Evolutionary conservation across 2,329 filamentous ascomycete genomes (phyloP), one percentile per base, ranked within the genome.

Genomic region (Sporothrix variecibatus): DNA sequence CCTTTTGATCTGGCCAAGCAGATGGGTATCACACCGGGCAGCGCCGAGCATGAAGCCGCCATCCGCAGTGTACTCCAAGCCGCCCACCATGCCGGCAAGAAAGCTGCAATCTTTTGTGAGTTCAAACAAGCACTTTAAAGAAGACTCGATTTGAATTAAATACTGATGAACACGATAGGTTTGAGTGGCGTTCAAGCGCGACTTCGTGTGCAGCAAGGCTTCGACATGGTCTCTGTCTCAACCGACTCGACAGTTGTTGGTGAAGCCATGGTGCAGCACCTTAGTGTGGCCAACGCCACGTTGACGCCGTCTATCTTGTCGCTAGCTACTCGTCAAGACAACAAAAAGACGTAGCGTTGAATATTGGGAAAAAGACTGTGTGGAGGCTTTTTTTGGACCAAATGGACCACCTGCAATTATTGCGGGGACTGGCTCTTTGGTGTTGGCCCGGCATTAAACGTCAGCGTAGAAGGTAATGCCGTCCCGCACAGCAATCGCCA

Each of bases 101-200:
- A 79, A 75, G 81, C 81, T 26, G 82, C 82, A 58, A 83, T 84
- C 46, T 84, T 83, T 77, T 84, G 82, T 53, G 43, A 49, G 43
- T 49, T 40, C 38, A 9, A 5, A 40, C 38, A 9, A 4, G 5
- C 38, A 40, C 4, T 5, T 9, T 40, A 40, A 40, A 5, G 38
- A 40, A 4, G 9, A 40, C 38, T 40, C 38, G 38, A 40, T 40
- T n/a, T n/a, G n/a, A n/a, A 40, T 4, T 40, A 9, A 49, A 49
- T 20, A 20, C 20, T 49, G 46, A 49, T 15, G n/a, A 49, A 49
- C 15, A 49, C 20, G 15, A 20, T 5, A 49, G 46, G 15, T 6
- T 12, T 56, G 51, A 56, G 51, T 26, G 51, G 51, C n/a, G 3
- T 56, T 7, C 53, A 28, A 23, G 53, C 53, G 2, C 53, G 53